Evolutionary conservation across 2,329 filamentous ascomycete species (phyloP).

Genomic region (Coniochaeta sp.): DNA sequence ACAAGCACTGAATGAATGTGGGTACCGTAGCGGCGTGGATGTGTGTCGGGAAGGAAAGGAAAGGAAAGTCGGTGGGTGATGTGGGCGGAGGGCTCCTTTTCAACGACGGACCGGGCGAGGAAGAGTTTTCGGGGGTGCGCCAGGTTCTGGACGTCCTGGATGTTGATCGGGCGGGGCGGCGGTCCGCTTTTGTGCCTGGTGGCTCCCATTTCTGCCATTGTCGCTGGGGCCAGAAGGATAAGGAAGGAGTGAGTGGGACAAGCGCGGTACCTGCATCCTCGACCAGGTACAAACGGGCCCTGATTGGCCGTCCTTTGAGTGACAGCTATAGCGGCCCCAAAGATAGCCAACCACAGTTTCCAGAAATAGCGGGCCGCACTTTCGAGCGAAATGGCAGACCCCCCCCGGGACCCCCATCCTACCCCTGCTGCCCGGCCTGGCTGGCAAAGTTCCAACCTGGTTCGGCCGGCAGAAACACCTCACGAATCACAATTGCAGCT

Average conservation of each 20-base stretch:
- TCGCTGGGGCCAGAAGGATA: neutral
- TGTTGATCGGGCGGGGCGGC: neutral
- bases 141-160: neutral
- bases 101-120: neutral
- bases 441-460: neutral
- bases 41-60: neutral
- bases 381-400: neutral
- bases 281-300: neutral
- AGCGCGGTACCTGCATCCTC: neutral
- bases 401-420: neutral
- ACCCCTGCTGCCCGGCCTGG: no score
- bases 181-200: neutral
- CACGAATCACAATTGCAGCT: neutral
- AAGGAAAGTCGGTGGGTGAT: neutral
- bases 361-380: neutral
- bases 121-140: slow-evolving; percentile 1
- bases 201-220: no score
- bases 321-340: neutral
- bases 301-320: neutral
- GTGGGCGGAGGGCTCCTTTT: slow-evolving; percentile 1
- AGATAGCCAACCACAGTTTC: neutral
- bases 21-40: slow-evolving; percentile 1
- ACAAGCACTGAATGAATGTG: neutral
- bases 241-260: neutral
- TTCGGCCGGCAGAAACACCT: neutral